These are phyloP conservation scores for Boletus sp. DNA, from an alignment of 768 basidiomycete species.

Conservation along the genomic window DNA sequence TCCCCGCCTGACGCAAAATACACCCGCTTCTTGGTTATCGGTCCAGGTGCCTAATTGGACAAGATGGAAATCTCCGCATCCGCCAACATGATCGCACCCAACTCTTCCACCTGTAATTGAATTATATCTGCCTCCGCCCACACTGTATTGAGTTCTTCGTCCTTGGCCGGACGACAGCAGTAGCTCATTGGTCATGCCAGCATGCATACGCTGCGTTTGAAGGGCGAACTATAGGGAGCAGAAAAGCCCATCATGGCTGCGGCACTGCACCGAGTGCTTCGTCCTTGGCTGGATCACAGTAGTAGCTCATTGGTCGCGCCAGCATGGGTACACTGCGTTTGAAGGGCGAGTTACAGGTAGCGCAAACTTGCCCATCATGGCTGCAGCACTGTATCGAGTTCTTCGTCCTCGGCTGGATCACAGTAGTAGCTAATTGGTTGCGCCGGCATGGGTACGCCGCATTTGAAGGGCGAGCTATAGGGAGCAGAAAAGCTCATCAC, in stretches of 20 bases:
- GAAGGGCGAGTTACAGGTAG: slow-evolving; percentile 20
- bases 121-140: slow-evolving; percentile 37
- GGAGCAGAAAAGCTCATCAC: no score
- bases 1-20: slow-evolving; percentile 65
- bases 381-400: slow-evolving; percentile 21
- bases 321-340: slow-evolving; percentile 34
- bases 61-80: slow-evolving; percentile 63
- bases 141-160: slow-evolving; percentile 31
- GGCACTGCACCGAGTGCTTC: slow-evolving; percentile 27
- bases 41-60: slow-evolving; percentile 48
- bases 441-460: slow-evolving; percentile 35
- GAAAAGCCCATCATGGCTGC: slow-evolving; percentile 26
- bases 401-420: slow-evolving; percentile 39
- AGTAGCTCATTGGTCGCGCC: slow-evolving; percentile 40
- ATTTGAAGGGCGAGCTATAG: no score
- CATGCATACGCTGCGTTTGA: slow-evolving; percentile 31
- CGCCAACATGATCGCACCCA: slow-evolving; percentile 61
- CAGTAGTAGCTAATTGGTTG: slow-evolving; percentile 44
- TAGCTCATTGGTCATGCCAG: slow-evolving; percentile 41
- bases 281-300: slow-evolving; percentile 42
- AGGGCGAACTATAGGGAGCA: slow-evolving; percentile 19
- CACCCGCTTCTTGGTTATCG: slow-evolving; percentile 63
- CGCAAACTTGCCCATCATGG: slow-evolving; percentile 26
- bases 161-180: slow-evolving; percentile 41
- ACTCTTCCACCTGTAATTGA: slow-evolving; percentile 58